These are phyloP conservation scores for Neonectria punicea DNA, from an alignment of 2,329 filamentous ascomycete species.

Conservation along the genomic window DNA sequence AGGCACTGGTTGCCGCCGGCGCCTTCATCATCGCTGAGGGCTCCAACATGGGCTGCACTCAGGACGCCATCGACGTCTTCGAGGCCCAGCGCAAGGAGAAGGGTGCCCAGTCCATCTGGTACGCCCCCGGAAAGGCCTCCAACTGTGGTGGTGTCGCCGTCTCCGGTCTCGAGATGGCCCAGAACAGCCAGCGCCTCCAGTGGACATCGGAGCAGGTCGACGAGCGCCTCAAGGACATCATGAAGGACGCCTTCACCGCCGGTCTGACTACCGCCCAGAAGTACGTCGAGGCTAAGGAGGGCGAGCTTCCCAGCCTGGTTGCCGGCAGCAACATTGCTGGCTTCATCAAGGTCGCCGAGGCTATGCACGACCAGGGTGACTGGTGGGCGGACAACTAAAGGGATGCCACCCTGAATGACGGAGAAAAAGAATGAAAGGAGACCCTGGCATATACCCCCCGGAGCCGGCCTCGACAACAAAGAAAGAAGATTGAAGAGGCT, in stretches of 20 bases:
- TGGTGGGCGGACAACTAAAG: slow-evolving; percentile 69
- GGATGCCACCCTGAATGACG: slow-evolving; percentile 12
- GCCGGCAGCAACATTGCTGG: slow-evolving; percentile 97
- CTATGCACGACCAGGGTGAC: slow-evolving; percentile 97
- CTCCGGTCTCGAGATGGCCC: slow-evolving; percentile 97
- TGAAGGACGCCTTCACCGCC: slow-evolving; percentile 93
- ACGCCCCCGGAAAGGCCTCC: slow-evolving; percentile 95
- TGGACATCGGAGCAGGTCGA: slow-evolving; percentile 95
- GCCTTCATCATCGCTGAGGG: slow-evolving; percentile 92
- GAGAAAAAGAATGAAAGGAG: slow-evolving; percentile 23
- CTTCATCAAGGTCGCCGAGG: slow-evolving; percentile 93
- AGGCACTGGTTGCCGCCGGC: slow-evolving; percentile 80
- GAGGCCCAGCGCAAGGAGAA: slow-evolving; percentile 80
- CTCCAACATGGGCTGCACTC: slow-evolving; percentile 98
- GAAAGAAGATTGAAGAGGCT: slow-evolving; percentile 17
- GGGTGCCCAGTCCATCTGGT: slow-evolving; percentile 82
- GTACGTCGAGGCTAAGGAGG: slow-evolving; percentile 82
- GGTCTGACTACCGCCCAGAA: slow-evolving; percentile 89
- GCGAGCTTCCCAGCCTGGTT: slow-evolving; percentile 88
- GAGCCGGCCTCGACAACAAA: slow-evolving; percentile 39
- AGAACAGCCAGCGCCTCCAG: slow-evolving; percentile 88
- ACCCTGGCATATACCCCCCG: slow-evolving; percentile 28
- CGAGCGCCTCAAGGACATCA: slow-evolving; percentile 89
- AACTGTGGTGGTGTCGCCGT: slow-evolving; percentile 98
- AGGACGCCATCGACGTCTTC: slow-evolving; percentile 93